Percentiles rank a stretch among this genome's conserved stretches.
These are phyloP conservation scores for Fraxinus dipetala DNA, from an alignment of 305 asterid species.

Conservation along the genomic window DNA sequence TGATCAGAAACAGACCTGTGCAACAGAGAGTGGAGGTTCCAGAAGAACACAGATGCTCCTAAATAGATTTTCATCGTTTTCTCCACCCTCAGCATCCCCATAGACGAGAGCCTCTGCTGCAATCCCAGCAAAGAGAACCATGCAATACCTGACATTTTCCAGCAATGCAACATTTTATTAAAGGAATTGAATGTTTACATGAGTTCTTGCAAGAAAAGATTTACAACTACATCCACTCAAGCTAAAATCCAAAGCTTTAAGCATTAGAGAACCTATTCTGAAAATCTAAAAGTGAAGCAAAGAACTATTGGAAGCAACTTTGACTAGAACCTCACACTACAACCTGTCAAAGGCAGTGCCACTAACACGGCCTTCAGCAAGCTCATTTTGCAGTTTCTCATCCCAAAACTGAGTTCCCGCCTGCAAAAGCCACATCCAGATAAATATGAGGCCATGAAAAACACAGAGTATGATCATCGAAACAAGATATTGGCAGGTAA, in stretches of 20 bases:
- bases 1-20: conserved; percentile 52
- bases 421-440: conserved; percentile 41
- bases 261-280: conserved; percentile 7
- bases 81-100: conserved; percentile 98
- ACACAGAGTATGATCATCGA: conserved; percentile 5
- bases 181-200: conserved; percentile 14
- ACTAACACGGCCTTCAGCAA: conserved; percentile 81
- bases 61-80: conserved; percentile 87
- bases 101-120: conserved; percentile 93
- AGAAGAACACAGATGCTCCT: conserved; percentile 69
- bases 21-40: conserved; percentile 78
- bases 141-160: conserved; percentile 66
- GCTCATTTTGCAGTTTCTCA: conserved; percentile 84
- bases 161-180: conserved; percentile 12
- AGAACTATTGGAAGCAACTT: conserved; percentile 6
- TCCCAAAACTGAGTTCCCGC: conserved; percentile 99
- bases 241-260: conserved; percentile 9
- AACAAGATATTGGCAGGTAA: background rate
- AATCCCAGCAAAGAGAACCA: conserved; percentile 98
- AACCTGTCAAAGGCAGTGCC: conserved; percentile 92
- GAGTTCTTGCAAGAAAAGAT: conserved; percentile 11
- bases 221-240: background rate
- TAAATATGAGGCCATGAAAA: conserved; percentile 7
- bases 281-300: background rate
- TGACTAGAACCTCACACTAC: conserved; percentile 12